Percentiles rank a stretch among this genome's conserved stretches.
Evolutionary conservation across 2,329 filamentous ascomycete genomes (phyloP).

Genomic region (Penicillium janthinellum): DNA sequence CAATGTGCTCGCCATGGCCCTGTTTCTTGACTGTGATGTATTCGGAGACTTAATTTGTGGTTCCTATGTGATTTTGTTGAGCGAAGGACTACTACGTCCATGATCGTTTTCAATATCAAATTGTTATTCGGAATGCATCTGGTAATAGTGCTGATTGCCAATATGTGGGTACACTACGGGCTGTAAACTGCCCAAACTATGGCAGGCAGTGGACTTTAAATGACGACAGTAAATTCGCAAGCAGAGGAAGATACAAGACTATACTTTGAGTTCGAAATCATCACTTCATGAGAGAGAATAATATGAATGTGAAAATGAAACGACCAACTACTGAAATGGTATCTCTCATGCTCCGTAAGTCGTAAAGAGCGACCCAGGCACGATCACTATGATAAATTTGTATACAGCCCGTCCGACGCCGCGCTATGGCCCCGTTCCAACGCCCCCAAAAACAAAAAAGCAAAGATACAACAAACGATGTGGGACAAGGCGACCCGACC

Average conservation of each 20-base stretch:
- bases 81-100: constrained; percentile 6
- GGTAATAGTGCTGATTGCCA: too few relatives aligned
- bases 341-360: not conserved
- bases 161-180: not conserved
- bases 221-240: too few relatives aligned
- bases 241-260: not conserved
- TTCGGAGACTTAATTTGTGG: constrained; percentile 10
- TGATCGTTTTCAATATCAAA: not conserved
- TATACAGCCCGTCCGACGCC: constrained; percentile 7
- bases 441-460: not conserved
- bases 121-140: not conserved
- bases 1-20: not conserved
- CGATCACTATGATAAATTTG: not conserved
- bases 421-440: constrained; percentile 18
- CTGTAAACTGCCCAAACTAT: not conserved
- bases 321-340: not conserved
- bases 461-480: not conserved
- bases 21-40: constrained; percentile 2
- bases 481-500: not conserved
- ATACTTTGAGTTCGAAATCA: not conserved
- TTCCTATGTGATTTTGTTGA: constrained; percentile 8
- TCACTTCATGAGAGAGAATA: not conserved
- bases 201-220: not conserved
- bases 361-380: not conserved
- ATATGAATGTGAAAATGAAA: not conserved